Conservation (phyloP, 805 yeast genomes). For the Helenozyma rhizophorensis region DNA sequence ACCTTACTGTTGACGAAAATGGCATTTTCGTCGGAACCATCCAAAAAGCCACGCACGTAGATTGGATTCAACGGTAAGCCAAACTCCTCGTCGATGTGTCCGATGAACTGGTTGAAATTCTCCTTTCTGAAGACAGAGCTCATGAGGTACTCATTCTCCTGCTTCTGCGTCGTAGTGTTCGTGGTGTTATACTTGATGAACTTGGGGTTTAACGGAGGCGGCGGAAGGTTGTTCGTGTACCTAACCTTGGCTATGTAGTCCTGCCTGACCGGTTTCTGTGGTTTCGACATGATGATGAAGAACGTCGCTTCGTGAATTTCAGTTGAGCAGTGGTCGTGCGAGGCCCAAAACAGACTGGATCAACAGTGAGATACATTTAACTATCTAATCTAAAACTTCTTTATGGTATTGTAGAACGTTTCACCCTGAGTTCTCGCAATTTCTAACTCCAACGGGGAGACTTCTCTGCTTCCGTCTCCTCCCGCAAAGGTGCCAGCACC, state of each 20-base stretch:
- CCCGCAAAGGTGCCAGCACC: constrained; percentile 82
- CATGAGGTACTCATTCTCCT: constrained; percentile 48
- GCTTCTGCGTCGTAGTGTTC: constrained; percentile 29
- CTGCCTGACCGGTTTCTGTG: constrained; percentile 48
- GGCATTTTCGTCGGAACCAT: constrained; percentile 48
- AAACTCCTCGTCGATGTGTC: constrained; percentile 51
- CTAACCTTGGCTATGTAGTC: constrained; percentile 79
- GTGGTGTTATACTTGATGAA: constrained; percentile 53
- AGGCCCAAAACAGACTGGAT: neutral
- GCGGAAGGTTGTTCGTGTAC: constrained; percentile 83
- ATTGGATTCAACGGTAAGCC: constrained; percentile 79
- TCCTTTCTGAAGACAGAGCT: constrained; percentile 72
- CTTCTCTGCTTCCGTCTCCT: constrained; percentile 69
- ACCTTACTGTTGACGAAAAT: constrained; percentile 29
- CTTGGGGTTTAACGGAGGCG: constrained; percentile 90
- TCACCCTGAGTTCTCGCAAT: constrained; percentile 67
- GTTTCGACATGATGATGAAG: constrained; percentile 21
- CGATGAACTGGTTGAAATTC: constrained; percentile 59
- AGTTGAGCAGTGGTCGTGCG: constrained; percentile 3
- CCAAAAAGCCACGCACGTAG: constrained; percentile 62
- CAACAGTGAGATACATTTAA: no score
- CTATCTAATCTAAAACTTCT: constrained; percentile 17
- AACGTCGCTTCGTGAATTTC: neutral
- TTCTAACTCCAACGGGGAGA: constrained; percentile 57
- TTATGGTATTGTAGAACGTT: constrained; percentile 45